phyloP scores from a whole-genome alignment of 768 basidiomycete genomes.

The Pleurotus cornucopiae region DNA sequence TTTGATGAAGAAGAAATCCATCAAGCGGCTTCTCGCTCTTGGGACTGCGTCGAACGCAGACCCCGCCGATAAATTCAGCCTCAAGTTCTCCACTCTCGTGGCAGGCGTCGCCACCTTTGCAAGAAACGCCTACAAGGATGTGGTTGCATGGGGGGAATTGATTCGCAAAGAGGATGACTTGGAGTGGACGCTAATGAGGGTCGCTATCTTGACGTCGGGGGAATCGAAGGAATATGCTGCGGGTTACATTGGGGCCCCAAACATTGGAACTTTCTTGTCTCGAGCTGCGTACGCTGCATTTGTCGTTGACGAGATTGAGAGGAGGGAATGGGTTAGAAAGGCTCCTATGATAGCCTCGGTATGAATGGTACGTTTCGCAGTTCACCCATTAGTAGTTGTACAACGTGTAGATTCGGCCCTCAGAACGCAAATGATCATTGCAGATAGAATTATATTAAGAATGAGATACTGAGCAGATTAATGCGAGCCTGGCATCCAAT shows the following conservation, averaged over 20 bases:
- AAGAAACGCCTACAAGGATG: conserved; percentile 59
- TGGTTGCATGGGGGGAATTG: conserved; percentile 58
- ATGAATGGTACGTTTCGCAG: not conserved
- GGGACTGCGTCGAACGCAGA: conserved; percentile 67
- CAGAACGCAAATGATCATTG: too few species aligned
- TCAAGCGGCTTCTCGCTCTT: conserved; percentile 61
- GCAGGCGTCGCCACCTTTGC: conserved; percentile 38
- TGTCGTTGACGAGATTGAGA: conserved; percentile 51
- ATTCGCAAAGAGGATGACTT: conserved; percentile 47
- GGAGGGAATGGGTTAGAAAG: conserved; percentile 56
- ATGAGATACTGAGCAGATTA: not conserved
- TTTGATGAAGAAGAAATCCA: conserved; percentile 44
- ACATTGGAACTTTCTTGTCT: conserved; percentile 43
- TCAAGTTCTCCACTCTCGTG: conserved; percentile 40
- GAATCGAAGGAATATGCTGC: conserved; percentile 42
- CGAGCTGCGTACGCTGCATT: conserved; percentile 60
- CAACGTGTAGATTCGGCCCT: too few species aligned
- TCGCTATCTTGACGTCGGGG: conserved; percentile 56
- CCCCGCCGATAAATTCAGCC: conserved; percentile 51
- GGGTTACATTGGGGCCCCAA: conserved; percentile 68
- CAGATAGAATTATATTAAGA: not conserved
- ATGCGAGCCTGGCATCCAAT: conserved; percentile 9
- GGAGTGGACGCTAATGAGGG: conserved; percentile 69
- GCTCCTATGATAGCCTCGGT: conserved; percentile 34
- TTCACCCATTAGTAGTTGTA: not conserved